These are phyloP conservation scores for Colletotrichum sp. DNA, from an alignment of 2,329 filamentous ascomycete genomes.

Conservation along the genomic window DNA sequence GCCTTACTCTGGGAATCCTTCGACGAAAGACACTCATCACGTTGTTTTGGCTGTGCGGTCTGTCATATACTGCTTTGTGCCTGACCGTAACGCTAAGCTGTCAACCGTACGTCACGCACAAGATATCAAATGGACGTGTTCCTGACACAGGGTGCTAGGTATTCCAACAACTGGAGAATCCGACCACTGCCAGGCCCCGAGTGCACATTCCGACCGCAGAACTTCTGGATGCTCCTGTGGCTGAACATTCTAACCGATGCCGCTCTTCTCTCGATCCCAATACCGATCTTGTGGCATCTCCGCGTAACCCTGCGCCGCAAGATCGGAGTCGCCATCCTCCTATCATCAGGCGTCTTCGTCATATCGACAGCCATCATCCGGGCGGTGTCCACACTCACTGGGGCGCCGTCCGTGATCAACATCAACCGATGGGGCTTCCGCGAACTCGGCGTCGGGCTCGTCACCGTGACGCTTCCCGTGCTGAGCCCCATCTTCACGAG, in stretches of 20 bases:
- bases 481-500: slow-evolving; percentile 18
- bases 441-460: slow-evolving; percentile 27
- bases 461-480: slow-evolving; percentile 24
- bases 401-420: slow-evolving; percentile 27
- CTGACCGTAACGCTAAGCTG: slow-evolving; percentile 21
- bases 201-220: slow-evolving; percentile 24
- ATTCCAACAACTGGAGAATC: slow-evolving; percentile 28
- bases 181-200: slow-evolving; percentile 24
- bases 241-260: slow-evolving; percentile 29
- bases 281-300: slow-evolving; percentile 28
- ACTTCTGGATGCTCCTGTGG: slow-evolving; percentile 26
- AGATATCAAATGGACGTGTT: too few relatives aligned
- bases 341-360: slow-evolving; percentile 30
- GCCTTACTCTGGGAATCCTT: slow-evolving; percentile 23
- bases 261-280: slow-evolving; percentile 28
- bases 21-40: slow-evolving; percentile 20
- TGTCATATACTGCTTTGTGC: slow-evolving; percentile 21
- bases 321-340: slow-evolving; percentile 25
- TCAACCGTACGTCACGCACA: slow-evolving; percentile 4
- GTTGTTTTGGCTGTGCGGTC: slow-evolving; percentile 25
- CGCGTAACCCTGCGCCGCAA: slow-evolving; percentile 19
- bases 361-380: slow-evolving; percentile 30
- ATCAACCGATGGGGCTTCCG: slow-evolving; percentile 26
- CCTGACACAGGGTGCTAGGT: not conserved
- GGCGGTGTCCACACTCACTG: slow-evolving; percentile 24